Conservation (phyloP, 2,329 filamentous ascomycete genomes). For the Colletotrichum agaves region DNA sequence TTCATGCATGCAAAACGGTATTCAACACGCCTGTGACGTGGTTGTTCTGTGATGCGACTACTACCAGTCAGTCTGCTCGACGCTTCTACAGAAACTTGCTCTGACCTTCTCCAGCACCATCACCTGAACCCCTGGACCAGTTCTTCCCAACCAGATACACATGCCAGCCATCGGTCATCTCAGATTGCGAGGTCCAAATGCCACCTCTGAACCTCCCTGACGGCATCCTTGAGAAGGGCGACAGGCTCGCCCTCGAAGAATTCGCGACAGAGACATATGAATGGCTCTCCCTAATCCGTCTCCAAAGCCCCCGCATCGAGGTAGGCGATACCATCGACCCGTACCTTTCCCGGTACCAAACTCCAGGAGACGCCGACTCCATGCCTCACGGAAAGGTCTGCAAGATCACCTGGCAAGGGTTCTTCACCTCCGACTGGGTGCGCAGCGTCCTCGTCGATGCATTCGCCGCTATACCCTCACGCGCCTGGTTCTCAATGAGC, state of each 20-base stretch:
- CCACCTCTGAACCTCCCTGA: conserved; percentile 44
- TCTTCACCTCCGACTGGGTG: conserved; percentile 65
- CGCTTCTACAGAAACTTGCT: conserved; percentile 17
- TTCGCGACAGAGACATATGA: conserved; percentile 74
- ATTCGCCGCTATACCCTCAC: conserved; percentile 54
- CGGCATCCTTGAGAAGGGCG: conserved; percentile 47
- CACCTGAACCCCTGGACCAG: conserved; percentile 60
- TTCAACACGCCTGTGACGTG: conserved; percentile 75
- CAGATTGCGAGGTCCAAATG: conserved; percentile 44
- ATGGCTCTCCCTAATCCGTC: conserved; percentile 76
- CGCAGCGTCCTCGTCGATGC: conserved; percentile 59
- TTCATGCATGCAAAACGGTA: conserved; percentile 83
- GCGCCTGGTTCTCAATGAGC: conserved; percentile 66
- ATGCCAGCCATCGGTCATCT: conserved; percentile 46
- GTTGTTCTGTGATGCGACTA: conserved; percentile 77
- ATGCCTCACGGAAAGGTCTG: conserved; percentile 50
- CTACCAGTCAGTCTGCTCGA: conserved; percentile 50
- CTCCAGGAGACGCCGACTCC: conserved; percentile 55
- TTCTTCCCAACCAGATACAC: conserved; percentile 57
- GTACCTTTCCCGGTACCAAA: conserved; percentile 74
- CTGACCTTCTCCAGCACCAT: conserved; percentile 53
- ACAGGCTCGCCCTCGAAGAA: conserved; percentile 68
- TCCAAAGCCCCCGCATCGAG: conserved; percentile 72
- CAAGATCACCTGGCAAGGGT: conserved; percentile 69
- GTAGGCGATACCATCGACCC: conserved; percentile 70